Conservation (phyloP, 129 eudicot genomes). For the Kitagawia praeruptora region DNA sequence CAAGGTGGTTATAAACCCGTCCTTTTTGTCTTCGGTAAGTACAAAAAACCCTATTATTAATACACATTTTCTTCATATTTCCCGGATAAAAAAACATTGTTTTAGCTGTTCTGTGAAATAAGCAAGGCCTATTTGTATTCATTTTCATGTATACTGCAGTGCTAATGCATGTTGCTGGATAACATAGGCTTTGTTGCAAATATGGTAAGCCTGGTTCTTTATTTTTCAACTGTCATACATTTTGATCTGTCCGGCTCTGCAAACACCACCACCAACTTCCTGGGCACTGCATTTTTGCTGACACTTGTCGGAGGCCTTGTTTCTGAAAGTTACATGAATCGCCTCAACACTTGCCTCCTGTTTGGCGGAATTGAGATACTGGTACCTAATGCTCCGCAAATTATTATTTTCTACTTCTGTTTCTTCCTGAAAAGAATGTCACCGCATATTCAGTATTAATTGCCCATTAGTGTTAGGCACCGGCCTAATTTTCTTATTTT, state of each 20-base stretch:
- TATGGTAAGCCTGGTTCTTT: constrained; percentile 19
- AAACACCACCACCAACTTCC: constrained; percentile 21
- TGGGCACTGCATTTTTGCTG: constrained; percentile 29
- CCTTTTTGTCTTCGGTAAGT: constrained; percentile 9
- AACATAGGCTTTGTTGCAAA: constrained; percentile 24
- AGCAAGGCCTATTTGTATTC: not conserved
- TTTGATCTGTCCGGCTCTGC: constrained; percentile 19
- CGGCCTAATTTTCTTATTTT: too few relatives aligned
- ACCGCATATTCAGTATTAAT: not conserved
- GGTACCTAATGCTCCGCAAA: constrained; percentile 9
- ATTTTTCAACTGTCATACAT: not conserved
- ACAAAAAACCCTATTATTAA: not conserved
- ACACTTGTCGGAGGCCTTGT: constrained; percentile 23
- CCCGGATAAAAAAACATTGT: not conserved
- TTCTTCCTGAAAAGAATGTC: not conserved
- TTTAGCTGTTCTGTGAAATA: not conserved
- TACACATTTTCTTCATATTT: not conserved
- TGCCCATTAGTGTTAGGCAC: too few relatives aligned
- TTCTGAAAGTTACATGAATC: constrained; percentile 18
- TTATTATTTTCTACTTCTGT: not conserved
- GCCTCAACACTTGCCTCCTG: constrained; percentile 12
- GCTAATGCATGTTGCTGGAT: constrained; percentile 10
- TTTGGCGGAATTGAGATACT: constrained; percentile 17
- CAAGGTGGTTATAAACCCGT: constrained; percentile 14
- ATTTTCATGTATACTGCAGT: not conserved